Base-by-base conservation (phyloP, 257 asterid species). In the Cordia subcordata region DNA sequence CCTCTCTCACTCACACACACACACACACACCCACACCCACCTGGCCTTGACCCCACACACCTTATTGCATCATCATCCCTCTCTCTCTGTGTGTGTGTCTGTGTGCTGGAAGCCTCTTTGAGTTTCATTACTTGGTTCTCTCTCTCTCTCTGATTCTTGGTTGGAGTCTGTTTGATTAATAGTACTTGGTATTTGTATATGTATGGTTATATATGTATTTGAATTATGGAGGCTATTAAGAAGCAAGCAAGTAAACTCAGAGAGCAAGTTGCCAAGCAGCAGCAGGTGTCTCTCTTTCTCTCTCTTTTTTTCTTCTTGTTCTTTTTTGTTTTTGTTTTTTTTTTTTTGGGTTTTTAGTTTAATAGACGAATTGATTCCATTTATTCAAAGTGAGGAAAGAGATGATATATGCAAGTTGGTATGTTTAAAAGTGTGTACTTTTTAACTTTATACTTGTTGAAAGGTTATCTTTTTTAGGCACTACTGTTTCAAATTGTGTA, bases 241-340 rank as follows among this genome's bases (percentile, higher is more conserved):
- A 88, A 86, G 79, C 96, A 92, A 69, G 98, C 98, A 12, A 82
- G 77, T 75, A 88, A 81, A 79, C 70, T 92, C 39, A 83, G 98
- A 62, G 96, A 88, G 62, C 96, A 92, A 81, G 98, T 92, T 44
- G 98, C 98, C 37, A 82, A 82, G 71, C 98, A 92, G 55, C 98
- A 92, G 19, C 96, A 92, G 98, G 98, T 88, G 51, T 58, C 17
- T 27, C 22, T 45, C 19, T 39, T 50, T 21, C 0, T 64, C 54
- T 32, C 54, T 22, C 57, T 42, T 22, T 55, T 62, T 18, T 46
- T 47, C 11, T 23, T 16, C 1, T 22, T 12, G 33, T 37, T 51
- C 32, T 32, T 18, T 46, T 15, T n/a, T 11, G 60, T 46, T 10
- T 55, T 52, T 11, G 14, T 15, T 49, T 61, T n/a, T n/a, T n/a